Conservation (phyloP, 495 filamentous ascomycete species). For the Aspergillus biplanus region DNA sequence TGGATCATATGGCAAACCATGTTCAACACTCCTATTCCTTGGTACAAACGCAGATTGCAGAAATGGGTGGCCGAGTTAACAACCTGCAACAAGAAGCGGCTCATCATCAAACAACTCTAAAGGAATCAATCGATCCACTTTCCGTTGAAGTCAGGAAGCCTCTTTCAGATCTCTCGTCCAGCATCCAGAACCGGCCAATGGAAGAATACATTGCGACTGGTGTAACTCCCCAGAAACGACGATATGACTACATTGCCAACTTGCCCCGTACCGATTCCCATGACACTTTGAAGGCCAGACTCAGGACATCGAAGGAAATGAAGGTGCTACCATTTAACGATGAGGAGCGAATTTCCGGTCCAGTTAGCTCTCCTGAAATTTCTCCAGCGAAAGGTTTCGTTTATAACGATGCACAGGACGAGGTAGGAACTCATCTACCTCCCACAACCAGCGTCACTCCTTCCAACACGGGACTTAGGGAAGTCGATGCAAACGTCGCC, state of each 20-base stretch:
- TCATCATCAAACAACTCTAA: slow-evolving; percentile 53
- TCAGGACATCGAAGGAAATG: slow-evolving; percentile 51
- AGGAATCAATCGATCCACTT: slow-evolving; percentile 61
- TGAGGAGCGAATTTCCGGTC: slow-evolving; percentile 30
- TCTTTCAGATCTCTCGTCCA: slow-evolving; percentile 66
- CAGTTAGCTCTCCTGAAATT: slow-evolving; percentile 29
- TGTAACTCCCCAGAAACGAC: slow-evolving; percentile 75
- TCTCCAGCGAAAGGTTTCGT: slow-evolving; percentile 47
- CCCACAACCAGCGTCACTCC: slow-evolving; percentile 38
- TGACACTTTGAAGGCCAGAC: slow-evolving; percentile 63
- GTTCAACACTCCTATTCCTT: slow-evolving; percentile 72
- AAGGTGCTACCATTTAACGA: slow-evolving; percentile 40
- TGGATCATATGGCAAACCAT: slow-evolving; percentile 61
- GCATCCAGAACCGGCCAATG: slow-evolving; percentile 62
- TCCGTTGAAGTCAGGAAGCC: slow-evolving; percentile 64
- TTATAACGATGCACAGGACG: slow-evolving; percentile 48
- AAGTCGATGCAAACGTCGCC: slow-evolving; percentile 58
- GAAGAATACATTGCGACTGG: slow-evolving; percentile 84
- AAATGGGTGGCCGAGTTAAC: slow-evolving; percentile 62
- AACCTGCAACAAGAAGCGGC: slow-evolving; percentile 66
- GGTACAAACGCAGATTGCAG: slow-evolving; percentile 66
- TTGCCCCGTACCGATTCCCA: slow-evolving; percentile 79
- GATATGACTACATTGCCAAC: slow-evolving; percentile 73
- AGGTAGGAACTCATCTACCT: slow-evolving; percentile 44
- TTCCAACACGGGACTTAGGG: slow-evolving; percentile 56